Percentiles rank a stretch among this genome's conserved stretches.
Conservation (phyloP, 2,329 filamentous ascomycete species). For the Monilinia fructicola region DNA sequence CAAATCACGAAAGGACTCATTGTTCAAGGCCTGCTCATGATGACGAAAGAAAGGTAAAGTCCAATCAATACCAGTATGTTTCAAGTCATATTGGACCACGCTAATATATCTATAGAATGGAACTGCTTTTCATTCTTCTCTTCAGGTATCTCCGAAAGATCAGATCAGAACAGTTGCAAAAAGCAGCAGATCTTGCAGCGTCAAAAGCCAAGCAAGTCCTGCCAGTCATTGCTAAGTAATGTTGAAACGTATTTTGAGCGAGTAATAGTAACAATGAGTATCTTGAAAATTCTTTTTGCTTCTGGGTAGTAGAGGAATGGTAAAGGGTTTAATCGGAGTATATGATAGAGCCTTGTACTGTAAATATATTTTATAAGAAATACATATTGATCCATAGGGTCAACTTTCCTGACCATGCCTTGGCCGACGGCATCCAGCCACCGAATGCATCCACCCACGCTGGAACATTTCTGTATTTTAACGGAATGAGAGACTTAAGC, state of each 20-base stretch:
- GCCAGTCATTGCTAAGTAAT: slow-evolving; percentile 37
- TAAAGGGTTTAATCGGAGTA: slow-evolving; percentile 2
- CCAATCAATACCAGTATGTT: slow-evolving; percentile 3
- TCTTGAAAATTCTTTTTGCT: not conserved
- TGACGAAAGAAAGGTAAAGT: slow-evolving; percentile 89
- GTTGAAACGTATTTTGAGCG: not conserved
- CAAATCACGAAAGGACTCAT: slow-evolving; percentile 91
- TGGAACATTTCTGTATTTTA: not conserved
- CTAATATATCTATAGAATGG: slow-evolving; percentile 59
- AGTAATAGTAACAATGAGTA: slow-evolving; percentile 22
- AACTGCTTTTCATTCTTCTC: slow-evolving; percentile 81
- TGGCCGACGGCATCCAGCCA: not conserved
- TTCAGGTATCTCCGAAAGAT: slow-evolving; percentile 77
- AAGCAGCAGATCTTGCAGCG: slow-evolving; percentile 62
- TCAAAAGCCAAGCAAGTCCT: slow-evolving; percentile 52
- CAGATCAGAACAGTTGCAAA: slow-evolving; percentile 67
- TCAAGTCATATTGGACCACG: slow-evolving; percentile 4
- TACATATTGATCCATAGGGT: not conserved
- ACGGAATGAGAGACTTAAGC: not conserved
- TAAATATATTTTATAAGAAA: slow-evolving; percentile 17
- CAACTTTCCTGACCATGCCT: not conserved
- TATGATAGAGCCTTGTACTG: slow-evolving; percentile 20
- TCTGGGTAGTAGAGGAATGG: slow-evolving; percentile 1
- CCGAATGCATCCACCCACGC: no score
- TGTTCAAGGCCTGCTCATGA: slow-evolving; percentile 96